phyloP scores from a whole-genome alignment of 1,139 yeast species.

The Lodderomyces oxycetoniae region DNA sequence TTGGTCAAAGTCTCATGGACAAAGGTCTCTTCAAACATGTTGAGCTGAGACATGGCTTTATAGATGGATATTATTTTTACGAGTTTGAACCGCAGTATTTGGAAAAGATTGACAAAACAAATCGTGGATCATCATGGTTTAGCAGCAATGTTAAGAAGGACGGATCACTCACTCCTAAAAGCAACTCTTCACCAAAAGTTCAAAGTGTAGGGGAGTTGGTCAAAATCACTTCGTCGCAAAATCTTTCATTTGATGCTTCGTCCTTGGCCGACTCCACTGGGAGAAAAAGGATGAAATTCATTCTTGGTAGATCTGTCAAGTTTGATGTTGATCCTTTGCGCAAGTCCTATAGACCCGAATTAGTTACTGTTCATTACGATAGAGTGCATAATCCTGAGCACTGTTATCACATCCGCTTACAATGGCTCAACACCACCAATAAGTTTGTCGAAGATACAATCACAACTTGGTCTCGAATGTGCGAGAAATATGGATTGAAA shows the following conservation, averaged over 20 bases:
- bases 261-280: constrained; percentile 30
- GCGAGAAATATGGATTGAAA: constrained; percentile 80
- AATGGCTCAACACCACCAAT: constrained; percentile 91
- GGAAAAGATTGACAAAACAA: constrained; percentile 34
- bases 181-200: constrained; percentile 29
- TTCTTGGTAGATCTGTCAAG: constrained; percentile 56
- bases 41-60: constrained; percentile 72
- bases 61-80: constrained; percentile 92
- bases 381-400: constrained; percentile 92
- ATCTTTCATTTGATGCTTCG: constrained; percentile 27
- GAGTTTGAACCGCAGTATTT: constrained; percentile 58
- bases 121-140: constrained; percentile 32
- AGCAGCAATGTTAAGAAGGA: constrained; percentile 20
- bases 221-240: constrained; percentile 12
- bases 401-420: constrained; percentile 85
- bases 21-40: constrained; percentile 74
- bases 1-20: constrained; percentile 73
- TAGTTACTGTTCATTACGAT: constrained; percentile 82
- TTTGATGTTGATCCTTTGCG: constrained; percentile 73
- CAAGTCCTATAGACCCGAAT: constrained; percentile 73
- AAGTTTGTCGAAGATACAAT: constrained; percentile 87
- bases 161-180: constrained; percentile 17
- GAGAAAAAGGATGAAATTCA: constrained; percentile 24
- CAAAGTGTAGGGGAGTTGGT: constrained; percentile 12
- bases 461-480: constrained; percentile 71